A percentile compares a stretch with the other conserved stretches of the same genome.
Conservation (phyloP, 805 yeast species). For the Myxozyma melibiosi region DNA sequence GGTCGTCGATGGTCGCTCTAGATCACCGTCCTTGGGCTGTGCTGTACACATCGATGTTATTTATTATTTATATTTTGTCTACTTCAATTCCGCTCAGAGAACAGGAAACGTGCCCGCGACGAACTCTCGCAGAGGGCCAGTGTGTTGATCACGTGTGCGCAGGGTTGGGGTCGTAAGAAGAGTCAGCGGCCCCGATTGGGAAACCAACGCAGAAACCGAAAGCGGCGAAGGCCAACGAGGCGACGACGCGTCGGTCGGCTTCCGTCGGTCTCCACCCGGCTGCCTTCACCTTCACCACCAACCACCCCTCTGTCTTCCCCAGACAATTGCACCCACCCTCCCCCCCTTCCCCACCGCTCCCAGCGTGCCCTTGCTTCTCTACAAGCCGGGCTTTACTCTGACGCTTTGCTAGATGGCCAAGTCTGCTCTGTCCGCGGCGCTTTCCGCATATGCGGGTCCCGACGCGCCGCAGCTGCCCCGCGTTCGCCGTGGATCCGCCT, state of each 20-base stretch:
- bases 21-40: too few relatives aligned
- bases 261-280: not conserved
- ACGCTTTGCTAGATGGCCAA: slow-evolving; percentile 27
- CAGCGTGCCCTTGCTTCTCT: slow-evolving; percentile 1
- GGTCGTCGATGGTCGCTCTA: too few relatives aligned
- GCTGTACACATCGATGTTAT: too few relatives aligned
- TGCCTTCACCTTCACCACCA: slow-evolving; percentile 1
- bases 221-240: not conserved
- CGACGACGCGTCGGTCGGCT: slow-evolving; percentile 12
- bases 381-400: too few relatives aligned
- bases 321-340: not conserved
- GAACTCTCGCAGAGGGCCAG: too few relatives aligned
- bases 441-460: slow-evolving; percentile 18
- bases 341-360: not conserved
- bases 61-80: too few relatives aligned
- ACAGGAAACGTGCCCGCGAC: too few relatives aligned
- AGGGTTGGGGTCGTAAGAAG: too few relatives aligned
- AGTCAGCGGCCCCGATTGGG: too few relatives aligned
- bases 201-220: not conserved
- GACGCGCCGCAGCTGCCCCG: slow-evolving; percentile 18
- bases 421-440: slow-evolving; percentile 31
- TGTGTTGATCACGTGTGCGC: too few relatives aligned
- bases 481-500: slow-evolving; percentile 8
- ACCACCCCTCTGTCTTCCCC: not conserved
- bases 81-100: too few relatives aligned